Conservation (phyloP, 345 rosid genomes). For the Rhizophora mangle region DNA sequence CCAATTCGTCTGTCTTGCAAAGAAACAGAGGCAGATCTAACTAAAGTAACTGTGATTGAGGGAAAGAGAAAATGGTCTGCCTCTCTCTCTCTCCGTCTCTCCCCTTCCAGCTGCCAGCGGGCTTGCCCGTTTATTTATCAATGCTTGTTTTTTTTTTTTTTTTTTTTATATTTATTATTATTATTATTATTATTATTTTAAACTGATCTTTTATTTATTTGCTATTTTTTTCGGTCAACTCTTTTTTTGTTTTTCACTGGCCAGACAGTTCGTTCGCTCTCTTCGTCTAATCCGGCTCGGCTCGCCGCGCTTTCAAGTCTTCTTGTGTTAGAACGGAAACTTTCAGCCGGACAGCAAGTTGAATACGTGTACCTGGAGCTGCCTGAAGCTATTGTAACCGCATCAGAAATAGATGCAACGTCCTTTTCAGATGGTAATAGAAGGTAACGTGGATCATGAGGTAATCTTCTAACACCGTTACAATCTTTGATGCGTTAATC, state of each 20-base stretch:
- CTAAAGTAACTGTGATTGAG: not conserved
- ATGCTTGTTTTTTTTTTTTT: conserved; percentile 30
- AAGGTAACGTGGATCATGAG: not conserved
- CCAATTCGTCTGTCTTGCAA: not conserved
- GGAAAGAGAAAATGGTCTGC: conserved; percentile 6
- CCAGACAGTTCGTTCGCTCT: conserved; percentile 12
- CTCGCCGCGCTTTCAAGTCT: not conserved
- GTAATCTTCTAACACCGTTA: conserved; percentile 5
- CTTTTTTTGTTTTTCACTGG: conserved; percentile 26
- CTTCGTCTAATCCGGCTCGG: not conserved
- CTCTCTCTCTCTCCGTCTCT: not conserved
- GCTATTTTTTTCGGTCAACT: no score
- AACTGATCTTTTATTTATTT: not conserved
- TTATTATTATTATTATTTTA: not conserved
- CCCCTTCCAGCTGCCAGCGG: not conserved
- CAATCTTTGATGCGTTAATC: not conserved
- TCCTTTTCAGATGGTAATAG: conserved; percentile 1
- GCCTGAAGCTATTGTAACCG: no score
- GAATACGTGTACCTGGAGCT: not conserved
- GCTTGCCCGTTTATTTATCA: not conserved
- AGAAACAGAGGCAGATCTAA: conserved; percentile 14
- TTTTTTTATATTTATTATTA: conserved; percentile 9
- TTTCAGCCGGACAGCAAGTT: no score
- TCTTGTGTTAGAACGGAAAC: no score
- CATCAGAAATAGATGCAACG: conserved; percentile 4